A percentile compares a stretch with the other conserved stretches of the same genome.
phyloP scores from a whole-genome alignment of 2,329 filamentous ascomycete species.

The Epicoccum nigrum region DNA sequence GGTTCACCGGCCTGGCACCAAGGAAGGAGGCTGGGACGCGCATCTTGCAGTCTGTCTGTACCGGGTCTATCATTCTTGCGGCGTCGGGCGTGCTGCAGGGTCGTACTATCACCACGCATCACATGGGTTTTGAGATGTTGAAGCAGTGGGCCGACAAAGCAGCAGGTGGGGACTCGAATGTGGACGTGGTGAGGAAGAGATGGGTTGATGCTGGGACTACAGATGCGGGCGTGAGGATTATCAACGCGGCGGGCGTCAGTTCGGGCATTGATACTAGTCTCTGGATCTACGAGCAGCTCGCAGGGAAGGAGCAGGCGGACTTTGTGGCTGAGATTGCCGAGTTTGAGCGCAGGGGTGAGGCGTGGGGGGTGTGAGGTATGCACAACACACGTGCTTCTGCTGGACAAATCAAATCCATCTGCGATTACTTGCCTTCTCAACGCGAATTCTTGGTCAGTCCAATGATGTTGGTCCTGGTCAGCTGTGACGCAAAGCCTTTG shows the following conservation, averaged over 20 bases:
- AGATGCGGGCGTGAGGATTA: conserved; percentile 39
- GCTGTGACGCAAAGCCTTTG: too few relatives aligned
- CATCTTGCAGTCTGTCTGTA: conserved; percentile 50
- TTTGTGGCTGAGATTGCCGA: conserved; percentile 37
- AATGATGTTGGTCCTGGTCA: too few relatives aligned
- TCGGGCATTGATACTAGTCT: conserved; percentile 42
- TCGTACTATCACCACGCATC: conserved; percentile 50
- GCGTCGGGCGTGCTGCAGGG: conserved; percentile 46
- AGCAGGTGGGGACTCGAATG: conserved; percentile 33
- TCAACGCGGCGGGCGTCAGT: conserved; percentile 44
- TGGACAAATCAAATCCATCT: too few relatives aligned
- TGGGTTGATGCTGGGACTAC: conserved; percentile 43
- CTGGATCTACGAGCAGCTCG: conserved; percentile 35
- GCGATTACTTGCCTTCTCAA: too few relatives aligned
- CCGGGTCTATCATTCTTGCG: conserved; percentile 48
- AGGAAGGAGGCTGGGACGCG: conserved; percentile 32
- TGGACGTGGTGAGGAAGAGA: conserved; percentile 35
- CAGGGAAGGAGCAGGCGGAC: conserved; percentile 33
- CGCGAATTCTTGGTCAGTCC: too few relatives aligned
- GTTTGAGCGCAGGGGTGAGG: conserved; percentile 38
- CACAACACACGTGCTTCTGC: too few relatives aligned
- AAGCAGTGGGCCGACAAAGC: conserved; percentile 38
- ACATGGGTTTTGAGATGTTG: conserved; percentile 35
- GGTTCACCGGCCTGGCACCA: conserved; percentile 31
- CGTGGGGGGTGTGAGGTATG: conserved; percentile 23